A percentile compares a stretch with the other conserved stretches of the same genome.
phyloP scores from a whole-genome alignment of 2,329 filamentous ascomycete genomes.

The Beauveria caledonica region DNA sequence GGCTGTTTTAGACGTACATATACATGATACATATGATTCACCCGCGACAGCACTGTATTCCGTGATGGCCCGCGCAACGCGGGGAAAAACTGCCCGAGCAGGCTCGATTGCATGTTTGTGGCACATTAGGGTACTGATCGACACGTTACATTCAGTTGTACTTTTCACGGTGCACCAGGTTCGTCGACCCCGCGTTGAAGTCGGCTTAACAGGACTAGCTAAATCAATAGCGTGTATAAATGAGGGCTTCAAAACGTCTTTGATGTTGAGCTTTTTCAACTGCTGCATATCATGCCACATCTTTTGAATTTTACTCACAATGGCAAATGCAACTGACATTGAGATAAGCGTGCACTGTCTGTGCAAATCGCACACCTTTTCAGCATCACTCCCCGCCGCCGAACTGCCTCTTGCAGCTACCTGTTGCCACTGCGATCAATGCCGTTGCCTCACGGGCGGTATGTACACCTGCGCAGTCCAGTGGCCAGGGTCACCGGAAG shows the following conservation, averaged over 20 bases:
- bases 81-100: not conserved
- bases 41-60: too few relatives aligned
- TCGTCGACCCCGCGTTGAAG: not conserved
- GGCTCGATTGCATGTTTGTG: not conserved
- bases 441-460: slow-evolving; percentile 35
- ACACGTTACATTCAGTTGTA: not conserved
- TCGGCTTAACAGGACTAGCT: not conserved
- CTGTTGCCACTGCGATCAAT: slow-evolving; percentile 41
- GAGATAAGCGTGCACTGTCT: slow-evolving; percentile 28
- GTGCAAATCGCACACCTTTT: slow-evolving; percentile 35
- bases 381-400: slow-evolving; percentile 22
- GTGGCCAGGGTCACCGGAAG: slow-evolving; percentile 29
- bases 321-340: not conserved
- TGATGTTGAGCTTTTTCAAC: not conserved
- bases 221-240: not conserved
- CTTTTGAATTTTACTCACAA: not conserved
- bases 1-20: slow-evolving; percentile 3
- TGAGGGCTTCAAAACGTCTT: not conserved
- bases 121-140: not conserved
- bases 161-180: not conserved
- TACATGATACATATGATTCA: not conserved
- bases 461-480: slow-evolving; percentile 29
- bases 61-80: not conserved
- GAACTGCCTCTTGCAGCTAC: slow-evolving; percentile 32
- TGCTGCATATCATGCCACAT: not conserved